phyloP scores from a whole-genome alignment of 2,329 filamentous ascomycete genomes.

The Lasiodiplodia sp. region DNA sequence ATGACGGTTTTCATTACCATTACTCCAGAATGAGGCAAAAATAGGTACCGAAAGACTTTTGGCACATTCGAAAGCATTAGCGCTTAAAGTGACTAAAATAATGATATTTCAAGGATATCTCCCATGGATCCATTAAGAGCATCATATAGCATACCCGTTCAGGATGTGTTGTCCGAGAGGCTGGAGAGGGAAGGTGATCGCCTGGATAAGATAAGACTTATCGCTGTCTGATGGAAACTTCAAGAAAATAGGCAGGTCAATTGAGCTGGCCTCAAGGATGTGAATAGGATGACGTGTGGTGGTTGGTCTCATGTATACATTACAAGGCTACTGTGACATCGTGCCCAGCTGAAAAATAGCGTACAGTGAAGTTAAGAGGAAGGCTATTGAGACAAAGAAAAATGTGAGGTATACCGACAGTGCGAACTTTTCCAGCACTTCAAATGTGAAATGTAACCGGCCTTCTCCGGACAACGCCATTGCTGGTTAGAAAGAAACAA shows the following conservation, averaged over 20 bases:
- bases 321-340: slow-evolving; percentile 4
- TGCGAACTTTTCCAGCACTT: neutral
- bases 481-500: neutral
- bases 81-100: no score
- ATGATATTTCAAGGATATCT: no score
- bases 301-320: neutral
- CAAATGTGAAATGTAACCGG: neutral
- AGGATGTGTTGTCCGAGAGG: no score
- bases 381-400: neutral
- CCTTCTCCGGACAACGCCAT: slow-evolving; percentile 3
- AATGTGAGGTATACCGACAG: slow-evolving; percentile 5
- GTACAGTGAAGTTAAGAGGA: neutral
- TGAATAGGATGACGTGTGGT: neutral
- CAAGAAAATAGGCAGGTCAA: neutral
- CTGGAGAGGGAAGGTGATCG: no score
- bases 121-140: no score
- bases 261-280: neutral
- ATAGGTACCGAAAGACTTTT: no score
- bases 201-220: no score
- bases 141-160: no score
- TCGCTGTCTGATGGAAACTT: no score
- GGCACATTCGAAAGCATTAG: no score
- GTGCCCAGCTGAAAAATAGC: neutral
- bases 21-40: no score
- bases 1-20: no score